Evolutionary conservation across 495 filamentous ascomycete genomes (phyloP).

Genomic region (Pyrenula aspistea): DNA sequence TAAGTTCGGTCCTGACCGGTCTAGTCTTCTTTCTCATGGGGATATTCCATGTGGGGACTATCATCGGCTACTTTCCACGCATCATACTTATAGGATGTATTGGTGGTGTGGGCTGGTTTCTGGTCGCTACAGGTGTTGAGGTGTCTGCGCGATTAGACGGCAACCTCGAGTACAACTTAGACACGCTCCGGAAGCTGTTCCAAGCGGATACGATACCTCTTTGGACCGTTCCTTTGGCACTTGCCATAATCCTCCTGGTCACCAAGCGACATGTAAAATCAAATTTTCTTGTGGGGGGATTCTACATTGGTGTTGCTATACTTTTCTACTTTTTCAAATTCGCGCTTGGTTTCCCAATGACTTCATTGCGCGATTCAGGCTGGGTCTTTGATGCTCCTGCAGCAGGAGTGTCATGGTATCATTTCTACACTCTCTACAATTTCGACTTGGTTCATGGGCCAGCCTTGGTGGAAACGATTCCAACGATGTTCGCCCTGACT

Average conservation of each 20-base stretch:
- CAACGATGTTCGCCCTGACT: constrained; percentile 92
- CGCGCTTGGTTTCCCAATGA: constrained; percentile 49
- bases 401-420: constrained; percentile 83
- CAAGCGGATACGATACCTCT: constrained; percentile 59
- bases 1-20: constrained; percentile 86
- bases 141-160: constrained; percentile 85
- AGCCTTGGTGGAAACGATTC: constrained; percentile 67
- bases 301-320: constrained; percentile 68
- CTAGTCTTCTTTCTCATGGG: constrained; percentile 87
- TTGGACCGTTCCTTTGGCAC: constrained; percentile 67
- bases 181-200: constrained; percentile 63
- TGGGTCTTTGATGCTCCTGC: constrained; percentile 87
- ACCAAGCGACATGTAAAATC: constrained; percentile 63
- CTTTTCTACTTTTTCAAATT: constrained; percentile 73
- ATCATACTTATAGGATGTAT: constrained; percentile 97
- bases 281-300: constrained; percentile 74
- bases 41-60: constrained; percentile 66
- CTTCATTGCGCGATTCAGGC: constrained; percentile 51
- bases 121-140: constrained; percentile 82
- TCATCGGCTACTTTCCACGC: constrained; percentile 92
- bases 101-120: constrained; percentile 94
- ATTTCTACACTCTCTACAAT: constrained; percentile 89
- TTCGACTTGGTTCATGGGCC: constrained; percentile 65
- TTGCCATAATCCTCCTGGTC: constrained; percentile 65
- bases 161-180: constrained; percentile 63